Percentiles rank a stretch among this genome's conserved stretches.
phyloP scores from a whole-genome alignment of 2,329 filamentous ascomycete genomes.

The Xylariaceae sp. region DNA sequence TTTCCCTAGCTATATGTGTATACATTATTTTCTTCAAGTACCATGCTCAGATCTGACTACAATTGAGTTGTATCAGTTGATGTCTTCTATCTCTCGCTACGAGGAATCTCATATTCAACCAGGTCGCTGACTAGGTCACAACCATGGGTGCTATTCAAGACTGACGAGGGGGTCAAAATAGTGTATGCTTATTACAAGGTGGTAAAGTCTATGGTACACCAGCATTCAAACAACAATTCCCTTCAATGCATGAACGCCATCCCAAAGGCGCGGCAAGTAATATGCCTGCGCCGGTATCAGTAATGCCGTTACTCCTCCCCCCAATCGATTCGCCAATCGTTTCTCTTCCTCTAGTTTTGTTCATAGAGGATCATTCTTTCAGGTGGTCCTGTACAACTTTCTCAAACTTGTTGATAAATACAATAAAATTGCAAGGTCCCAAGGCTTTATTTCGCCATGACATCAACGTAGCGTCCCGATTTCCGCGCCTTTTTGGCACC shows the following conservation, averaged over 20 bases:
- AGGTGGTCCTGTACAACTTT: background rate
- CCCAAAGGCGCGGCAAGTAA: background rate
- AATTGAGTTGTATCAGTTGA: background rate
- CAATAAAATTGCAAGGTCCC: background rate
- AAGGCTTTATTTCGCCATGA: constrained; percentile 75
- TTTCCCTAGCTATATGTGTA: too few species aligned
- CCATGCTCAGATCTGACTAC: too few species aligned
- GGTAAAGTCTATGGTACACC: constrained; percentile 32
- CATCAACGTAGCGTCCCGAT: constrained; percentile 89
- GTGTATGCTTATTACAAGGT: constrained; percentile 34
- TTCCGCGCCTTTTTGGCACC: constrained; percentile 76
- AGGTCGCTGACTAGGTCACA: background rate
- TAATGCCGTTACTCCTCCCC: constrained; percentile 2
- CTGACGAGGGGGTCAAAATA: background rate
- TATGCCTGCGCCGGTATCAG: constrained; percentile 6
- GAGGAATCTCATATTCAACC: background rate
- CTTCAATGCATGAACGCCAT: constrained; percentile 16
- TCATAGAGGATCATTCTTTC: constrained; percentile 12
- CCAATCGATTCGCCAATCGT: background rate
- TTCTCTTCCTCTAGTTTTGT: background rate
- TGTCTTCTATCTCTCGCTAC: background rate
- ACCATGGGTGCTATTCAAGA: background rate
- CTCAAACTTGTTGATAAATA: background rate
- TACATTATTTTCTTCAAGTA: too few species aligned
- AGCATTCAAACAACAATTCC: background rate